Evolutionary conservation across 1,284 basidiomycete genomes (phyloP).

Genomic region (Pholiota adiposa): DNA sequence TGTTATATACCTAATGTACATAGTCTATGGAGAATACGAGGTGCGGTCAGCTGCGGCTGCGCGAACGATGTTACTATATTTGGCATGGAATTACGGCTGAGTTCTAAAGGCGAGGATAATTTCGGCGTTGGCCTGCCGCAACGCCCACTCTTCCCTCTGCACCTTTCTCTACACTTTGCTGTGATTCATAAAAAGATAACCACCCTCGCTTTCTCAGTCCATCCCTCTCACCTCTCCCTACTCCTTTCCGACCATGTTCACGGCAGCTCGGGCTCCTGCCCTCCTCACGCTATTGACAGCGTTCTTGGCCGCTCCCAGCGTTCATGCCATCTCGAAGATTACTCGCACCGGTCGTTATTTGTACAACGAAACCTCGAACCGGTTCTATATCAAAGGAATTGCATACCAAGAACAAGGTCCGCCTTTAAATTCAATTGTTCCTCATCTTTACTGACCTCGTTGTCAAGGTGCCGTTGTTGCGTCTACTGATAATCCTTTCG

Average conservation of each 20-base stretch:
- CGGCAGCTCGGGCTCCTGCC: constrained; percentile 29
- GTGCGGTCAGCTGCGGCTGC: no score
- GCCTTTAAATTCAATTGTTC: constrained; percentile 19
- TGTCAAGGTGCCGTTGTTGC: constrained; percentile 48
- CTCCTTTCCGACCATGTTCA: constrained; percentile 28
- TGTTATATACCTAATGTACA: not conserved
- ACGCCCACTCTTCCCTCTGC: constrained; percentile 7
- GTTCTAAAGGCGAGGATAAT: not conserved
- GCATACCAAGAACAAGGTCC: constrained; percentile 89
- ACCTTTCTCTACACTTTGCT: constrained; percentile 4
- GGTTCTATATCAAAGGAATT: constrained; percentile 92
- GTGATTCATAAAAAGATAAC: constrained; percentile 8
- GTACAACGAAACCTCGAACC: constrained; percentile 69
- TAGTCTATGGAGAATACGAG: not conserved
- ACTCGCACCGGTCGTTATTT: constrained; percentile 78
- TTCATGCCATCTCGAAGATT: constrained; percentile 61
- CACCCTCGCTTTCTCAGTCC: constrained; percentile 13
- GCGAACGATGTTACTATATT: not conserved
- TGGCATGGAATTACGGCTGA: not conserved
- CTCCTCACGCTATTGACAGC: constrained; percentile 35
- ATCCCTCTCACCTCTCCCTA: not conserved
- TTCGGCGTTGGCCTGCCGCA: constrained; percentile 4
- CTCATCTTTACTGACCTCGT: constrained; percentile 2
- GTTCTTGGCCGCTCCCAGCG: constrained; percentile 36
- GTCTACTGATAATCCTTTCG: constrained; percentile 69